phyloP scores from a whole-genome alignment of 352 stramenopile genomes.

The Phytophthora megakarya region DNA sequence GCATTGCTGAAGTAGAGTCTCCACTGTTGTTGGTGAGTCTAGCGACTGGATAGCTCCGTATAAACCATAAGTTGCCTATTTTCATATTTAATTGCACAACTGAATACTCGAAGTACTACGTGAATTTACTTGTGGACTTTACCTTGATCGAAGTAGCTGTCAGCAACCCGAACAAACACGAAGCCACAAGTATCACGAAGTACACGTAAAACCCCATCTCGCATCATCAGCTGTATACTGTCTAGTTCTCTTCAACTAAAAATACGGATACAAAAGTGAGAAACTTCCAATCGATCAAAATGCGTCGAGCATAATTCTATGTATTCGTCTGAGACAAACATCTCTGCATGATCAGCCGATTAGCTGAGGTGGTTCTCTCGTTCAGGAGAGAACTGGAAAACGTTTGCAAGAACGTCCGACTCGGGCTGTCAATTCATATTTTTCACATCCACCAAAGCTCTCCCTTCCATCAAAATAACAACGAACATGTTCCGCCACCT shows the following conservation, averaged over 20 bases:
- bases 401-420: conserved; percentile 29
- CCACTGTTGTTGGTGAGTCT: conserved; percentile 42
- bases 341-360: conserved; percentile 9
- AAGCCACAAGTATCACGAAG: conserved; percentile 12
- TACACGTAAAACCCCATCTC: neutral
- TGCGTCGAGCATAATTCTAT: conserved; percentile 33
- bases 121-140: too few relatives aligned
- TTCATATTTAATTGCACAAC: neutral
- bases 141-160: conserved; percentile 20
- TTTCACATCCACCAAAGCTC: conserved; percentile 47
- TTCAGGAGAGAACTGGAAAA: conserved; percentile 20
- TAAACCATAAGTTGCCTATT: conserved; percentile 60
- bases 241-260: conserved; percentile 20
- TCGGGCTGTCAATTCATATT: conserved; percentile 45
- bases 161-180: neutral
- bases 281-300: conserved; percentile 27
- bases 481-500: conserved; percentile 27
- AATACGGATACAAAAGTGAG: conserved; percentile 22
- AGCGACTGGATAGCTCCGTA: conserved; percentile 61
- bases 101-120: too few relatives aligned
- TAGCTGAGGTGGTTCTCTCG: conserved; percentile 10
- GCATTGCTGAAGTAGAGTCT: conserved; percentile 56
- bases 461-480: conserved; percentile 44
- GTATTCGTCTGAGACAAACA: conserved; percentile 31
- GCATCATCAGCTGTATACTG: conserved; percentile 17